A percentile compares a stretch with the other conserved stretches of the same genome.
Conservation (phyloP, 495 filamentous ascomycete species). For the Collariella sp. region DNA sequence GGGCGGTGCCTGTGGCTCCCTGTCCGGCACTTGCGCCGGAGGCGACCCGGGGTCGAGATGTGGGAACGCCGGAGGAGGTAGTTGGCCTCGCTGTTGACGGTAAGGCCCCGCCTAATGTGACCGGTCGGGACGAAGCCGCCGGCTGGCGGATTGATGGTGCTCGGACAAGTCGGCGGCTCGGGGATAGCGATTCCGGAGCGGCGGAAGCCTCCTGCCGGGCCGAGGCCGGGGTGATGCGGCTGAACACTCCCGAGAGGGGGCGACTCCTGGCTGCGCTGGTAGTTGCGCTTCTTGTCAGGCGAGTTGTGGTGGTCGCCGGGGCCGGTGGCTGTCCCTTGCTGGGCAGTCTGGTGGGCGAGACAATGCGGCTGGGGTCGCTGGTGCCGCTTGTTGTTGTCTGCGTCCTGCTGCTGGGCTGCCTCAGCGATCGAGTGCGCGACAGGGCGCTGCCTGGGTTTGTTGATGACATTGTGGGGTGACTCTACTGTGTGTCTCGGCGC, state of each 20-base stretch:
- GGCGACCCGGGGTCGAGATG: conserved; percentile 8
- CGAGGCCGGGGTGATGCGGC: conserved; percentile 6
- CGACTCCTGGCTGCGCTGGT: conserved; percentile 5
- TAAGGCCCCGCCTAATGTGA: conserved; percentile 10
- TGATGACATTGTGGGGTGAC: conserved; percentile 10
- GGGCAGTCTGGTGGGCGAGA: conserved; percentile 43
- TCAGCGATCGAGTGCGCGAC: conserved; percentile 38
- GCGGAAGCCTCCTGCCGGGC: neutral
- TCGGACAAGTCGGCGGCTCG: neutral
- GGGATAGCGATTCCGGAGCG: neutral
- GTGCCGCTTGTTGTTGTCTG: conserved; percentile 10
- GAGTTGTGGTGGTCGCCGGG: conserved; percentile 17
- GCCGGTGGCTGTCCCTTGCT: conserved; percentile 25
- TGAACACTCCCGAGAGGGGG: conserved; percentile 11
- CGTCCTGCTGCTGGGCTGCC: conserved; percentile 26
- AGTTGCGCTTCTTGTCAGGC: conserved; percentile 7
- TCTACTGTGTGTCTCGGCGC: neutral
- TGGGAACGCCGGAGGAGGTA: conserved; percentile 16
- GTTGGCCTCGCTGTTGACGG: conserved; percentile 11
- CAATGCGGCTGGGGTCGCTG: conserved; percentile 12
- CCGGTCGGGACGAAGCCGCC: conserved; percentile 9
- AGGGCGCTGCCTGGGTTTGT: conserved; percentile 23
- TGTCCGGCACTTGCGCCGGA: conserved; percentile 2
- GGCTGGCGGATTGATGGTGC: conserved; percentile 2
- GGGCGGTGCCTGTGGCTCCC: neutral